Evolutionary conservation across 192 early-diverging fungal genomes (phyloP).

Genomic region (Backusella australiensis): DNA sequence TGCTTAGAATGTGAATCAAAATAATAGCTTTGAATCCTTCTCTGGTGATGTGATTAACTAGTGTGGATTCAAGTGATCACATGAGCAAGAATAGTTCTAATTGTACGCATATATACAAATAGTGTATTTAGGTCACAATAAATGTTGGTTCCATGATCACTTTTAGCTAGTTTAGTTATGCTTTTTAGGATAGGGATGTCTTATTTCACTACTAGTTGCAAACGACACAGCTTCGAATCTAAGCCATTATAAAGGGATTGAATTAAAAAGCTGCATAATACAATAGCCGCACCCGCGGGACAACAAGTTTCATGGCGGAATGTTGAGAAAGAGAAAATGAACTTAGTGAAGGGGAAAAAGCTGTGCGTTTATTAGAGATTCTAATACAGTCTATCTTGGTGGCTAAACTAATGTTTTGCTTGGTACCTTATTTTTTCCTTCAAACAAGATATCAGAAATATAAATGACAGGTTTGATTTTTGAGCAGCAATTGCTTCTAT

Average conservation of each 20-base stretch:
- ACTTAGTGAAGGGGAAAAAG: not conserved
- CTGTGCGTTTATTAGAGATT: not conserved
- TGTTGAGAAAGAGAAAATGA: not conserved
- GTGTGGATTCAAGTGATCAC: not conserved
- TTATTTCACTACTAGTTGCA: not conserved
- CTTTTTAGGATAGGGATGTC: not conserved
- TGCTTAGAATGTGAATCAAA: conserved; percentile 1
- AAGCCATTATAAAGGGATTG: not conserved
- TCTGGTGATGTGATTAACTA: not conserved
- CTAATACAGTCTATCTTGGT: not conserved
- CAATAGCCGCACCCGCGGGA: not conserved
- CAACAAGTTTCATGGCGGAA: not conserved
- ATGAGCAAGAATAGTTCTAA: not conserved
- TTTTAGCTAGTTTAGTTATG: conserved; percentile 1
- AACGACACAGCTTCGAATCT: not conserved
- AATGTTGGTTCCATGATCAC: not conserved
- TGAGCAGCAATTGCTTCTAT: not conserved
- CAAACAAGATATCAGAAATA: not conserved
- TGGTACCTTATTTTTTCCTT: not conserved
- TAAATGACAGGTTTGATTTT: not conserved
- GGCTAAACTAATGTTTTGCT: not conserved
- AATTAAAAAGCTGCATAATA: not conserved
- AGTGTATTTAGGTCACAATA: not conserved
- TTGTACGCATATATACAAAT: conserved; percentile 1
- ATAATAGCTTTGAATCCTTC: not conserved